Evolutionary conservation across 192 early-diverging fungal genomes (phyloP).

Genomic region (Spinellus fusiger): DNA sequence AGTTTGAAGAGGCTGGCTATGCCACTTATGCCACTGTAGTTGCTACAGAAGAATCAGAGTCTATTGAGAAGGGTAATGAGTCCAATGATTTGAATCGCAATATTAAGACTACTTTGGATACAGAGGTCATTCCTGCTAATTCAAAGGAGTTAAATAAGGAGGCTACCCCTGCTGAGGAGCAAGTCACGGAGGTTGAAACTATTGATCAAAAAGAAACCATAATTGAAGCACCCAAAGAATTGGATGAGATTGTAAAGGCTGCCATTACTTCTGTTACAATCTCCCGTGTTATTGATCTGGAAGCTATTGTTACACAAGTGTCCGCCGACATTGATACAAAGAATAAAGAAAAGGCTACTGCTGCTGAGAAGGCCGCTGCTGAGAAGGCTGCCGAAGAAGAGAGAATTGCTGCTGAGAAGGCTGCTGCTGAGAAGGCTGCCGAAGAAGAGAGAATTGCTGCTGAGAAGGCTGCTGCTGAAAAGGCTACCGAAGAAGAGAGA

Average conservation of each 20-base stretch:
- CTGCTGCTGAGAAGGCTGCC: background rate
- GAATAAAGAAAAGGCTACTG: background rate
- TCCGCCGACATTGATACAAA: background rate
- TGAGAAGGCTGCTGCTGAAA: background rate
- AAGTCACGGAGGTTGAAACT: background rate
- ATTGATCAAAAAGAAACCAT: background rate
- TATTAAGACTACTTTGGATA: background rate
- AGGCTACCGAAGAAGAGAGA: background rate
- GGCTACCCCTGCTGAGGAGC: background rate
- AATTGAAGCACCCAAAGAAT: slow-evolving; percentile 1
- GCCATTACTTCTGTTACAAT: slow-evolving; percentile 9
- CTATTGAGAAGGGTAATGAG: too few species aligned
- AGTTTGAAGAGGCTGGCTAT: too few species aligned
- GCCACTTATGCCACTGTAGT: too few species aligned
- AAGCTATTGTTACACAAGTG: background rate
- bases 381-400: background rate
- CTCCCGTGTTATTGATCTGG: background rate
- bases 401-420: background rate
- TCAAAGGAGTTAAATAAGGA: too few species aligned
- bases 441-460: background rate
- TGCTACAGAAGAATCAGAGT: too few species aligned
- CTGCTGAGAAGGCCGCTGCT: background rate
- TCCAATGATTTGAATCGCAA: too few species aligned
- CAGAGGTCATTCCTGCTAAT: background rate
- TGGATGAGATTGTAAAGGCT: background rate